phyloP scores from a whole-genome alignment of 2,329 filamentous ascomycete genomes.

The Monosporascus cannonballus region DNA sequence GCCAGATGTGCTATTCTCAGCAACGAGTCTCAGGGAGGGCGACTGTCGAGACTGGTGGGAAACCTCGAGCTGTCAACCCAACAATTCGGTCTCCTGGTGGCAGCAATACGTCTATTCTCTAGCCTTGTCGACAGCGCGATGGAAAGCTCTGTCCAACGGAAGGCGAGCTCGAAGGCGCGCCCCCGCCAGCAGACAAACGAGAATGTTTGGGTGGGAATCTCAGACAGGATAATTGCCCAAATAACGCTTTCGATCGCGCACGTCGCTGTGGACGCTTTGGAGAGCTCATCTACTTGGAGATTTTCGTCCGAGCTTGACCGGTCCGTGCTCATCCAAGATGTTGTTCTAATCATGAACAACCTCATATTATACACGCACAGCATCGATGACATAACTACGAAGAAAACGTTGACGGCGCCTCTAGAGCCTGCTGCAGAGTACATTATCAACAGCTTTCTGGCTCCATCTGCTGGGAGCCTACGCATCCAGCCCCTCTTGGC shows the following conservation, averaged over 20 bases:
- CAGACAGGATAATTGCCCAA: slow-evolving; percentile 69
- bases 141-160: slow-evolving; percentile 61
- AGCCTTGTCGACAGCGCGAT: slow-evolving; percentile 71
- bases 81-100: slow-evolving; percentile 70
- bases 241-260: slow-evolving; percentile 69
- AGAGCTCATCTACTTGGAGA: slow-evolving; percentile 81
- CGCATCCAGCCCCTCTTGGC: slow-evolving; percentile 72
- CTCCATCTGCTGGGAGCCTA: slow-evolving; percentile 61
- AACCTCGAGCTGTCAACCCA: slow-evolving; percentile 72
- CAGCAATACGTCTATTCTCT: slow-evolving; percentile 68
- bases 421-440: slow-evolving; percentile 70
- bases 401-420: slow-evolving; percentile 47
- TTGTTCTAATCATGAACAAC: slow-evolving; percentile 65
- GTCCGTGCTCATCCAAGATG: slow-evolving; percentile 59
- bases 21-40: slow-evolving; percentile 67
- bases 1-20: slow-evolving; percentile 75
- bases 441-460: slow-evolving; percentile 70
- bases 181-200: slow-evolving; percentile 39
- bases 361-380: slow-evolving; percentile 69
- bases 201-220: slow-evolving; percentile 63
- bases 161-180: slow-evolving; percentile 44
- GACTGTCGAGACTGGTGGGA: slow-evolving; percentile 73
- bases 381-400: slow-evolving; percentile 54
- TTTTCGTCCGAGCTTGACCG: slow-evolving; percentile 66
- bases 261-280: slow-evolving; percentile 74